Evolutionary conservation across 192 early-diverging fungal genomes (phyloP).

Genomic region (Umbelopsis sp.): DNA sequence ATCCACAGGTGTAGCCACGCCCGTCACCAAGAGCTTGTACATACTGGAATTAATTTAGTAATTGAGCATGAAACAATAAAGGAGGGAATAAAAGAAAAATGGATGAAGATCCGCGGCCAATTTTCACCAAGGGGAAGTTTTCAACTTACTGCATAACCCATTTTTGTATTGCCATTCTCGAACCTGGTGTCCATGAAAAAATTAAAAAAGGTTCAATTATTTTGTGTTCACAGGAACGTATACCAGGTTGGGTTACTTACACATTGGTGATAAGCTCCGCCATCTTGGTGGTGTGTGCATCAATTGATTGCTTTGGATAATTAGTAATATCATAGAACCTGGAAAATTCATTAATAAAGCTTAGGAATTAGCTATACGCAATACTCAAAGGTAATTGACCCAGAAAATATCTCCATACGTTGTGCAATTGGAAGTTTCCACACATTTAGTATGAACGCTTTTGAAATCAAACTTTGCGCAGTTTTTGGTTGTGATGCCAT

Average conservation of each 20-base stretch:
- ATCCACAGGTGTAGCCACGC: constrained; percentile 40
- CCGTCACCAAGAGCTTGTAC: constrained; percentile 39
- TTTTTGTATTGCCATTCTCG: constrained; percentile 43
- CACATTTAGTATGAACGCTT: not conserved
- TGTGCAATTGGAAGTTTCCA: constrained; percentile 34
- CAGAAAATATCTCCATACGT: constrained; percentile 20
- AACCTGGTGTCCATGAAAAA: constrained; percentile 21
- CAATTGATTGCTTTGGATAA: constrained; percentile 31
- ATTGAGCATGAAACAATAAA: not conserved
- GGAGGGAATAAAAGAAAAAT: not conserved
- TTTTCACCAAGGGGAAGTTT: not conserved
- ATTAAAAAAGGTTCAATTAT: not conserved
- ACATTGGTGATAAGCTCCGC: constrained; percentile 45
- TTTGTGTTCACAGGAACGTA: not conserved
- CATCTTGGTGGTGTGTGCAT: constrained; percentile 30
- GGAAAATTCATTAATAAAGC: not conserved
- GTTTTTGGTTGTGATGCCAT: not conserved
- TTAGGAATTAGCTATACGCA: not conserved
- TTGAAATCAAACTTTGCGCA: constrained; percentile 22
- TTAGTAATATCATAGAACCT: constrained; percentile 39
- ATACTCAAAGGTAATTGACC: not conserved
- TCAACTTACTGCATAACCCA: constrained; percentile 38
- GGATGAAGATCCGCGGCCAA: not conserved
- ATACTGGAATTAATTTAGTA: constrained; percentile 17
- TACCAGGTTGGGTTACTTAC: constrained; percentile 9